phyloP scores from a whole-genome alignment of 768 basidiomycete genomes.

The Leccinum aurantiacum region DNA sequence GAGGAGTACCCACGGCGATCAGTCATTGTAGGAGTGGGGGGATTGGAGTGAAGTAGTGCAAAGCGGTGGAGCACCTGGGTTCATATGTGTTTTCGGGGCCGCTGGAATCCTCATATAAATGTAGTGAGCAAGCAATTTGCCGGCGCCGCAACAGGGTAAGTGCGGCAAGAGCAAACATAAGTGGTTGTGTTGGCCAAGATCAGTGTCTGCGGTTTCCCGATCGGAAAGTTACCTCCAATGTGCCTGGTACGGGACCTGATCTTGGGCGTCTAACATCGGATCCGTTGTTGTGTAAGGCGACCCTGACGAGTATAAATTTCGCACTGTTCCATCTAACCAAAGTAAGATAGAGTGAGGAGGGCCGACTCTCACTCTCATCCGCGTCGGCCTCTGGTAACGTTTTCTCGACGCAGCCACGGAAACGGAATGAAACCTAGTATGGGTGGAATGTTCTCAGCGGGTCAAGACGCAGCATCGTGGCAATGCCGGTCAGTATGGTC shows the following conservation, averaged over 20 bases:
- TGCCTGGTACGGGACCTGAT: constrained; percentile 36
- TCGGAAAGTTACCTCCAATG: constrained; percentile 24
- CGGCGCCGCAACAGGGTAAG: constrained; percentile 33
- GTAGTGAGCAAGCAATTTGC: constrained; percentile 30
- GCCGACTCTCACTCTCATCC: constrained; percentile 19
- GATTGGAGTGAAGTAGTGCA: constrained; percentile 5
- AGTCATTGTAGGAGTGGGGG: constrained; percentile 22
- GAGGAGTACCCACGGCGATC: constrained; percentile 33
- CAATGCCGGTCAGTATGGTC: constrained; percentile 18
- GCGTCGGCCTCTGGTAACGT: constrained; percentile 10
- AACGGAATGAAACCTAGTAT: constrained; percentile 20
- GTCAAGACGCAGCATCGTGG: constrained; percentile 20
- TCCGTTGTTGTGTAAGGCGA: constrained; percentile 16
- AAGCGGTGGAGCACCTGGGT: constrained; percentile 21
- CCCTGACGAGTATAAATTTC: constrained; percentile 27
- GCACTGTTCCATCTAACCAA: constrained; percentile 30
- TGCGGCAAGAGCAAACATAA: constrained; percentile 31
- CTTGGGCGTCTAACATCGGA: constrained; percentile 19
- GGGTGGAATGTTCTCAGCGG: constrained; percentile 15
- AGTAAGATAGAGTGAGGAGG: constrained; percentile 25
- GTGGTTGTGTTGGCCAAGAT: constrained; percentile 31
- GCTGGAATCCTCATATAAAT: constrained; percentile 28
- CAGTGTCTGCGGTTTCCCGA: constrained; percentile 26
- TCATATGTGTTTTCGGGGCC: constrained; percentile 38
- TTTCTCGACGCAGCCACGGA: constrained; percentile 21